These are phyloP conservation scores for Populus hybrid DNA, from an alignment of 441 rosid genomes.

Conservation along the genomic window DNA sequence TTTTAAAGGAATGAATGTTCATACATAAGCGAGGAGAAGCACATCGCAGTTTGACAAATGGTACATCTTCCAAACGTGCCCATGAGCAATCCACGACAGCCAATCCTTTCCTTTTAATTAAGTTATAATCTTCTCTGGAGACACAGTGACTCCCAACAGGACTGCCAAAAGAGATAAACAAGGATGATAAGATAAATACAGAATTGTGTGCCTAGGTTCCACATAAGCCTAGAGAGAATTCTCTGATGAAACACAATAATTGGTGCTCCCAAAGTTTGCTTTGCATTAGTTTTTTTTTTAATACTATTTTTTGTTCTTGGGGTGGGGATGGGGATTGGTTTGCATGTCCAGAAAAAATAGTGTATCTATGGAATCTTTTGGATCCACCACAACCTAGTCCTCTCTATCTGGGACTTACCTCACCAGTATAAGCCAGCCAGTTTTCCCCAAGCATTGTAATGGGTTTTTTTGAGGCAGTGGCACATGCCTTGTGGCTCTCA, in stretches of 20 bases:
- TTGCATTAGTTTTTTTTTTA: neutral
- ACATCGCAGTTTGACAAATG: constrained; percentile 86
- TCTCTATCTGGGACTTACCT: too few relatives aligned
- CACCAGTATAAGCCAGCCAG: too few relatives aligned
- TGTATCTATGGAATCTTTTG: neutral
- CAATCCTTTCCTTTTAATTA: constrained; percentile 80
- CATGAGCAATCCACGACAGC: constrained; percentile 99
- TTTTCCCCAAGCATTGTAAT: too few relatives aligned
- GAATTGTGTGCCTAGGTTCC: neutral
- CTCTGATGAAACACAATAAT: neutral
- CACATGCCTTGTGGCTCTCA: too few relatives aligned
- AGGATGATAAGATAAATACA: constrained; percentile 3
- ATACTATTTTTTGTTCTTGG: neutral
- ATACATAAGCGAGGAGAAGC: constrained; percentile 87
- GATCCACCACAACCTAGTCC: too few relatives aligned
- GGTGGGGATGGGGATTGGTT: too few relatives aligned
- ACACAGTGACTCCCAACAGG: constrained; percentile 88
- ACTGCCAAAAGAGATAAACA: constrained; percentile 37
- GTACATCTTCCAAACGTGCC: constrained; percentile 95
- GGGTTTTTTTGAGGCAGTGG: too few relatives aligned
- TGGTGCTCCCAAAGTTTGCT: neutral
- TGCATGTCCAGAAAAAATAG: neutral
- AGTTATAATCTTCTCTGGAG: constrained; percentile 74
- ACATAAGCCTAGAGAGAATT: neutral
- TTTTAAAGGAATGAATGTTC: constrained; percentile 26